Evolutionary conservation across 768 basidiomycete genomes (phyloP), one percentile per base, ranked within the genome.

Genomic region (Tephrocybe sp.): DNA sequence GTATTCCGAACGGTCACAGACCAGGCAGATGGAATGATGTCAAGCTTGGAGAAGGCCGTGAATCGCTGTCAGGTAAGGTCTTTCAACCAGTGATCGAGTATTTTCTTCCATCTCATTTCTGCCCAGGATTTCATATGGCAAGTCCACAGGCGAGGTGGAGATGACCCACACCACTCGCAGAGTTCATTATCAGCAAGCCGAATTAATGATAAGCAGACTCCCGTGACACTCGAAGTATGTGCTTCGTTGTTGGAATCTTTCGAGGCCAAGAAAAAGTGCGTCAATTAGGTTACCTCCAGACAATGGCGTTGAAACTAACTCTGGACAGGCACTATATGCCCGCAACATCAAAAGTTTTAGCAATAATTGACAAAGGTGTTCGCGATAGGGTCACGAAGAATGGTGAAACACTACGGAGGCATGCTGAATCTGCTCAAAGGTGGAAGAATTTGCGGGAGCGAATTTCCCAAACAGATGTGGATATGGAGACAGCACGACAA

Each of bases 11-110:
- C 91, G 5, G 90, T 93, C 51, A 85, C 92, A 38, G 88, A 94
- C 62, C 95, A 98, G 66, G 95, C 96, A 38, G 92, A 94, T 65
- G 92, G 92, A 20, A 97, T 98, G 96, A 96, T 98, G 92, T 83
- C 83, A 23, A 91, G 90, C 62, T 71, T 99, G 58, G 92, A 98
- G 72, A 98, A 96, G 67, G 92, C 90, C 8, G 84, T 96, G 39
- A 85, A 84, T 61, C 83, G 89, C 57, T 95, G 92, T 73, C 88
- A 91, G 74, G 92, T 92, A 60, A 56, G 84, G 64, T 7, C 35
- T 46, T 23, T 42, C 32, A 34, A 43, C 43, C 32, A 7, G 39
- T 20, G n/a, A n/a, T 31, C 10, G 23, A 13, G n/a, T 47, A 31
- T 22, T 51, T 56, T 8, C 48, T 36, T 54, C 32, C 51, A 26